These are phyloP conservation scores for Colletotrichum godetiae DNA, from an alignment of 2,329 filamentous ascomycete genomes.

Conservation along the genomic window DNA sequence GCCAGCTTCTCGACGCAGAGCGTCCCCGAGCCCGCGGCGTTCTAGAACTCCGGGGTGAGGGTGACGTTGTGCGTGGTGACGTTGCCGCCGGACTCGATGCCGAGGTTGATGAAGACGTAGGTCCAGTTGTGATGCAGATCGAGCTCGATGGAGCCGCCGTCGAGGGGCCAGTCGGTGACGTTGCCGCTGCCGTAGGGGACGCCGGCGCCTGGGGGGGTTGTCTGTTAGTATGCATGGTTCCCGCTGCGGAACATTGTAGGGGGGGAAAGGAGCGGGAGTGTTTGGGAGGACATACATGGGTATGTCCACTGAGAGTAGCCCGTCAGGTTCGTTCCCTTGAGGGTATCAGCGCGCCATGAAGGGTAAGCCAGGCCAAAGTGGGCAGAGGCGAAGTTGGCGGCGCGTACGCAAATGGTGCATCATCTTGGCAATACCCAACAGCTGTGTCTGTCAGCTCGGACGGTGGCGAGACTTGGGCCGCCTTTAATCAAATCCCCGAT, in stretches of 20 bases:
- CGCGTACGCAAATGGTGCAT: conserved; percentile 29
- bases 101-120: conserved; percentile 66
- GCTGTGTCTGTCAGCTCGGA: too few relatives aligned
- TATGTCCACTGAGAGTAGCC: conserved; percentile 61
- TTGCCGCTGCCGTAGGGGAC: conserved; percentile 57
- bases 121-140: conserved; percentile 63
- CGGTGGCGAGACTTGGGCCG: too few relatives aligned
- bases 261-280: conserved; percentile 17
- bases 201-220: conserved; percentile 55
- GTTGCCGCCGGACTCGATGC: conserved; percentile 56
- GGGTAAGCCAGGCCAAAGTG: conserved; percentile 63
- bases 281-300: conserved; percentile 57
- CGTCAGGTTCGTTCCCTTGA: conserved; percentile 48
- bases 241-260: too few relatives aligned
- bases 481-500: too few relatives aligned
- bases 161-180: conserved; percentile 65
- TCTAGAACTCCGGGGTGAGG: conserved; percentile 69
- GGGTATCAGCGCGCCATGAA: conserved; percentile 60
- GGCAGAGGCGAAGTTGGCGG: conserved; percentile 52
- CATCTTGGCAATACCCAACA: too few relatives aligned
- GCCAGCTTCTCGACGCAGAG: conserved; percentile 73
- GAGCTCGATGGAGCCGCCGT: conserved; percentile 59
- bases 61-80: conserved; percentile 76
- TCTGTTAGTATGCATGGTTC: too few relatives aligned
- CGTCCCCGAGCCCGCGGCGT: conserved; percentile 68